Percentiles rank a stretch among this genome's conserved stretches.
phyloP scores from a whole-genome alignment of 1,284 basidiomycete genomes.

The Malassezia dermatis region DNA sequence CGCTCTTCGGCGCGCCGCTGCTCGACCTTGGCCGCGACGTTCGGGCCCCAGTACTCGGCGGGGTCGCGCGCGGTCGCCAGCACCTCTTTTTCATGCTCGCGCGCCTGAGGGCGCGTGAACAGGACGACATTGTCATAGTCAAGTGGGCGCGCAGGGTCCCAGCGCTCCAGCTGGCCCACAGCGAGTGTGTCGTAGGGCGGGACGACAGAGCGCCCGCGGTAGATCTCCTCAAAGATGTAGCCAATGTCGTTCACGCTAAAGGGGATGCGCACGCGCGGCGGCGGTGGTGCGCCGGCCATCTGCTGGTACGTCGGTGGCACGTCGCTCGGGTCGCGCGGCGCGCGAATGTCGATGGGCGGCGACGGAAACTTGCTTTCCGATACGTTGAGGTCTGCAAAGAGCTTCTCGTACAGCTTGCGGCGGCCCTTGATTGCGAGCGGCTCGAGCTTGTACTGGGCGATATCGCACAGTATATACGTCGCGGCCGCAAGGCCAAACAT shows the following conservation, averaged over 20 bases:
- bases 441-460: constrained; percentile 37
- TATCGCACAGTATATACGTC: constrained; percentile 42
- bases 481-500: constrained; percentile 46
- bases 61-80: constrained; percentile 30
- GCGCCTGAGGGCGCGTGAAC: constrained; percentile 32
- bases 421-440: constrained; percentile 37
- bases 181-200: constrained; percentile 35
- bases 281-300: background rate
- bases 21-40: constrained; percentile 27
- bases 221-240: constrained; percentile 43
- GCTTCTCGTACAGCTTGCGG: constrained; percentile 38
- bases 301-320: constrained; percentile 10
- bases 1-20: constrained; percentile 34
- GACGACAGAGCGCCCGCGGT: constrained; percentile 33
- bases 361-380: constrained; percentile 21
- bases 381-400: constrained; percentile 21
- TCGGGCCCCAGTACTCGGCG: constrained; percentile 37
- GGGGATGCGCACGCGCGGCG: constrained; percentile 24
- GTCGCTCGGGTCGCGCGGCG: constrained; percentile 1
- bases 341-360: constrained; percentile 1
- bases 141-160: constrained; percentile 39
- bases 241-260: constrained; percentile 40
- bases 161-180: constrained; percentile 26
- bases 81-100: constrained; percentile 34
- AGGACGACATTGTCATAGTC: constrained; percentile 41